phyloP scores from a whole-genome alignment of 371 early-diverging fungal genomes.

The Zancudomyces culisetae region DNA sequence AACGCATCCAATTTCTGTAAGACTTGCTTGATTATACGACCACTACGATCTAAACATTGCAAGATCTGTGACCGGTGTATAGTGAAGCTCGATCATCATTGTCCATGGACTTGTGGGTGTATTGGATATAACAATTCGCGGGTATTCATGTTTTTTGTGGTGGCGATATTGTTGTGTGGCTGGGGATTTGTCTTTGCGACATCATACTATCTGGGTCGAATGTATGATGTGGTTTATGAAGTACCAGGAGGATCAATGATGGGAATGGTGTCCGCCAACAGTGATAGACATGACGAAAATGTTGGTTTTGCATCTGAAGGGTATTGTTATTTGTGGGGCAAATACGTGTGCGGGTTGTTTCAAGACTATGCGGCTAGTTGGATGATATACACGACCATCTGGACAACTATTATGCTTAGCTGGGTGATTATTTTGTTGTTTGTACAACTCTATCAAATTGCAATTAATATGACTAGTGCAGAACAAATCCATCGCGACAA shows the following conservation, averaged over 20 bases:
- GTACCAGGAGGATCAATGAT: constrained; percentile 24
- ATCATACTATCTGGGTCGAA: constrained; percentile 24
- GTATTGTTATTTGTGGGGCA: constrained; percentile 46
- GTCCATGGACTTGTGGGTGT: constrained; percentile 88
- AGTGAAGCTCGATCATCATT: constrained; percentile 97
- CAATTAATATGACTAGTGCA: constrained; percentile 67
- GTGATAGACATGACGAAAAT: too few relatives aligned
- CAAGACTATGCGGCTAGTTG: constrained; percentile 53
- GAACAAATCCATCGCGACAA: too few relatives aligned
- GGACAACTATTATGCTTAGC: constrained; percentile 47
- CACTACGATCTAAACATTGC: constrained; percentile 96
- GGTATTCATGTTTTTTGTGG: constrained; percentile 57
- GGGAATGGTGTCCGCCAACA: too few relatives aligned
- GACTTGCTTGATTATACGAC: constrained; percentile 58
- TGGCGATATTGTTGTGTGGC: constrained; percentile 36
- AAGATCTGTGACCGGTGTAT: constrained; percentile 90
- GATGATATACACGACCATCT: constrained; percentile 41
- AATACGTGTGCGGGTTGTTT: constrained; percentile 44
- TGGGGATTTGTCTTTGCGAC: constrained; percentile 35
- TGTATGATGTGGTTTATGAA: constrained; percentile 19
- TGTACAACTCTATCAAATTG: constrained; percentile 62
- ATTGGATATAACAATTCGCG: constrained; percentile 76
- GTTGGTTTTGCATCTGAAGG: too few relatives aligned
- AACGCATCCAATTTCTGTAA: constrained; percentile 65
- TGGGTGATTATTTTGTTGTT: constrained; percentile 63